Conservation (phyloP, 177 flowering plant species). For the Vitis hybrid region DNA sequence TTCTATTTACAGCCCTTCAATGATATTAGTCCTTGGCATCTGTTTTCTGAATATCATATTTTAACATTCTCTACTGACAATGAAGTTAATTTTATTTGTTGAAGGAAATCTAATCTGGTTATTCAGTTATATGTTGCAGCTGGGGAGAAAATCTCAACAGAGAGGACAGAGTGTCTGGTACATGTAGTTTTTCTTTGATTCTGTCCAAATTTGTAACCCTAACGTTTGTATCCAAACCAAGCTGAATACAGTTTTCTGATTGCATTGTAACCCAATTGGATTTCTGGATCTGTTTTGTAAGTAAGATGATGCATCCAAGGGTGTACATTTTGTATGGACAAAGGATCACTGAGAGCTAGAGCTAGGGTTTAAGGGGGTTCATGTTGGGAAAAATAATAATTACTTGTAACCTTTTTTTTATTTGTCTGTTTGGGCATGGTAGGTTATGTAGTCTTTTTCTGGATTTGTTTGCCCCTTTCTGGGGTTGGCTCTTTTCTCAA, state of each 20-base stretch:
- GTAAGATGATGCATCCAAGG: neutral
- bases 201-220: too few relatives aligned
- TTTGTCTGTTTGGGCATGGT: too few relatives aligned
- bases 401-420: too few relatives aligned
- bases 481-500: too few relatives aligned
- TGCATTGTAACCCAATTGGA: neutral
- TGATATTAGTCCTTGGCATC: neutral
- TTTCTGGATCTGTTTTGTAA: neutral
- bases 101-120: conserved; percentile 5
- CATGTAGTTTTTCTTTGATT: too few relatives aligned
- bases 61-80: neutral
- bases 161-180: neutral
- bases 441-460: too few relatives aligned
- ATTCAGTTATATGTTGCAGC: conserved; percentile 11
- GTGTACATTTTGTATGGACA: too few relatives aligned
- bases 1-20: neutral
- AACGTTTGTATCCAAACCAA: neutral
- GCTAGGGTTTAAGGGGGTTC: too few relatives aligned
- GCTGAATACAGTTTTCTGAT: neutral
- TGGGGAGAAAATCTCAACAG: neutral
- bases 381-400: too few relatives aligned
- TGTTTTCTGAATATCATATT: neutral
- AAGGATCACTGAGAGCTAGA: too few relatives aligned
- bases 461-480: too few relatives aligned
- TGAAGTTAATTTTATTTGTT: neutral